Evolutionary conservation across 495 filamentous ascomycete genomes (phyloP).

Genomic region (Tuber borchii): DNA sequence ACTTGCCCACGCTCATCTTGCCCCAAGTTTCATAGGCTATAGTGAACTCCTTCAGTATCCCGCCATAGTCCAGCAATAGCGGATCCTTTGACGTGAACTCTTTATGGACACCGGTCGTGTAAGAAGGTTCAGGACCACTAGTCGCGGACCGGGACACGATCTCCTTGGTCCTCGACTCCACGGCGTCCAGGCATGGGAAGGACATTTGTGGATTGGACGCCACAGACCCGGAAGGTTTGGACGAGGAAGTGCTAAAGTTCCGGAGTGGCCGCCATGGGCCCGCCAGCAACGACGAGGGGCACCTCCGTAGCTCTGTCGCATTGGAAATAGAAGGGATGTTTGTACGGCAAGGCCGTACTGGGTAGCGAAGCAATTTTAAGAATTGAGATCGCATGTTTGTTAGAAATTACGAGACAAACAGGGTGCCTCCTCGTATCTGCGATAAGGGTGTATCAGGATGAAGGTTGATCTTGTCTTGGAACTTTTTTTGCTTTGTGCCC

Average conservation of each 20-base stretch:
- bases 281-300: not conserved
- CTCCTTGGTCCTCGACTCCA: slow-evolving; percentile 77
- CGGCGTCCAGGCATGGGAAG: slow-evolving; percentile 90
- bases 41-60: slow-evolving; percentile 73
- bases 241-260: slow-evolving; percentile 6
- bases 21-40: slow-evolving; percentile 97
- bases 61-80: slow-evolving; percentile 87
- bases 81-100: slow-evolving; percentile 66
- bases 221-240: slow-evolving; percentile 6
- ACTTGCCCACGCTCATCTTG: slow-evolving; percentile 66
- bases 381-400: slow-evolving; percentile 4
- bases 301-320: not conserved
- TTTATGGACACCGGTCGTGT: slow-evolving; percentile 77
- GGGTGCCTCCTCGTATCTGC: not conserved
- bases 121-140: slow-evolving; percentile 82
- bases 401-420: not conserved
- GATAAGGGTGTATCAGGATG: not conserved
- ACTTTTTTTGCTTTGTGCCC: not conserved
- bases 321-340: not conserved
- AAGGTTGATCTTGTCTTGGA: not conserved
- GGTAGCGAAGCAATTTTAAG: not conserved
- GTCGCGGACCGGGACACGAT: slow-evolving; percentile 55
- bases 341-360: not conserved
- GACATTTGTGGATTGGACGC: slow-evolving; percentile 80
- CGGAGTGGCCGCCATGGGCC: not conserved